Conservation (phyloP, 257 asterid genomes). For the Ilex asprella region DNA sequence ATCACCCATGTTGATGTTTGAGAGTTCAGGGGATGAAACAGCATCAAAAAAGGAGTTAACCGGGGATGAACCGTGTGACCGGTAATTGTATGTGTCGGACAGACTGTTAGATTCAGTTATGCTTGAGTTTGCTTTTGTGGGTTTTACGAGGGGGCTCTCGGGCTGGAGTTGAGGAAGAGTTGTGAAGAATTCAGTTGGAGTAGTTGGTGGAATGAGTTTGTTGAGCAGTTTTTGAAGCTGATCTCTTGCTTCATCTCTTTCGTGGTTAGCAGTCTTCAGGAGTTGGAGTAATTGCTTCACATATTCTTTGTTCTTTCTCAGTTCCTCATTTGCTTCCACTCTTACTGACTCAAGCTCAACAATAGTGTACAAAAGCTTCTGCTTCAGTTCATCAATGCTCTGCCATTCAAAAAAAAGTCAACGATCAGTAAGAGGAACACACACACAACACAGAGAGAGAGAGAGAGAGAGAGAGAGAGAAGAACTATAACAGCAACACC, state of each 20-base stretch:
- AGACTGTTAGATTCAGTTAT: constrained; percentile 1
- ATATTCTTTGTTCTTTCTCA: constrained; percentile 25
- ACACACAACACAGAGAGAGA: not conserved
- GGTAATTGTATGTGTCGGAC: not conserved
- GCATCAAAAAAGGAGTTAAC: not conserved
- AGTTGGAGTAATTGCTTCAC: constrained; percentile 22
- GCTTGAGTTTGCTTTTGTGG: constrained; percentile 5
- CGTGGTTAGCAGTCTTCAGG: constrained; percentile 18
- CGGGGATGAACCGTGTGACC: not conserved
- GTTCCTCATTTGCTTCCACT: constrained; percentile 25
- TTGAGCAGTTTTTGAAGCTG: constrained; percentile 7
- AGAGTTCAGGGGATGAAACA: not conserved
- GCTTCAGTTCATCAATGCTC: constrained; percentile 34
- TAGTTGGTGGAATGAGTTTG: constrained; percentile 1
- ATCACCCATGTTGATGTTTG: not conserved
- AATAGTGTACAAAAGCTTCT: constrained; percentile 17
- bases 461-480: not conserved
- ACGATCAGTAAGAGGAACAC: not conserved
- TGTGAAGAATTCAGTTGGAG: constrained; percentile 11
- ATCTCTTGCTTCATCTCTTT: constrained; percentile 37
- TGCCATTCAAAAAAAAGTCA: constrained; percentile 4
- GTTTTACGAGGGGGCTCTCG: not conserved
- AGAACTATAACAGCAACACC: not conserved
- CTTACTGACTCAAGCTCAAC: constrained; percentile 32
- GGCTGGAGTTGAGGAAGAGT: constrained; percentile 5